Percentiles rank a stretch among this genome's conserved stretches.
phyloP scores from a whole-genome alignment of 2,329 filamentous ascomycete species.

The Daldinia sp. region DNA sequence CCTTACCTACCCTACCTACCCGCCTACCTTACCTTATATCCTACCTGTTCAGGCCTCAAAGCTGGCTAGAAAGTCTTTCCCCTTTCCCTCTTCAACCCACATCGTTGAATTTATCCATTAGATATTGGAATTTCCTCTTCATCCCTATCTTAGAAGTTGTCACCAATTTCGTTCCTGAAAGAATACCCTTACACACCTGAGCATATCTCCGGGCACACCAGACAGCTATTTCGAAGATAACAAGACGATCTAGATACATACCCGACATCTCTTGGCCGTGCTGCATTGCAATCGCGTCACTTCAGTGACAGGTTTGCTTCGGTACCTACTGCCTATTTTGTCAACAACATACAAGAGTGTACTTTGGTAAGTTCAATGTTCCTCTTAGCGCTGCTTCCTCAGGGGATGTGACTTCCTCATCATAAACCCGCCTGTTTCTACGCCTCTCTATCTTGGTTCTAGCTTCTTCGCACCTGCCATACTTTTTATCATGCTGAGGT shows the following conservation, averaged over 20 bases:
- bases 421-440: background rate
- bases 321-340: constrained; percentile 5
- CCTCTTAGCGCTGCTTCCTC: background rate
- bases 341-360: background rate
- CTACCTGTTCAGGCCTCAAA: background rate
- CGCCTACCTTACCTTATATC: background rate
- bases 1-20: background rate
- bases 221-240: background rate
- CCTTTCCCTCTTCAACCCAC: background rate
- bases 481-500: background rate
- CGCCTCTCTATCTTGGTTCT: background rate
- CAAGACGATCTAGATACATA: background rate
- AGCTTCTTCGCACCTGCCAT: background rate
- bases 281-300: constrained; percentile 12
- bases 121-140: background rate
- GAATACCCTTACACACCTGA: background rate
- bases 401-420: background rate
- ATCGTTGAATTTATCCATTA: background rate
- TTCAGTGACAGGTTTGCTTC: constrained; percentile 6
- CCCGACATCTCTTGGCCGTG: background rate
- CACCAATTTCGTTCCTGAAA: background rate
- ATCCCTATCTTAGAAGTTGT: background rate
- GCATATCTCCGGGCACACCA: background rate
- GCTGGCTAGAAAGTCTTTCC: background rate
- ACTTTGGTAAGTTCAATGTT: background rate